Conservation (phyloP, 768 basidiomycete species). For the Pleurotus ostreatus region DNA sequence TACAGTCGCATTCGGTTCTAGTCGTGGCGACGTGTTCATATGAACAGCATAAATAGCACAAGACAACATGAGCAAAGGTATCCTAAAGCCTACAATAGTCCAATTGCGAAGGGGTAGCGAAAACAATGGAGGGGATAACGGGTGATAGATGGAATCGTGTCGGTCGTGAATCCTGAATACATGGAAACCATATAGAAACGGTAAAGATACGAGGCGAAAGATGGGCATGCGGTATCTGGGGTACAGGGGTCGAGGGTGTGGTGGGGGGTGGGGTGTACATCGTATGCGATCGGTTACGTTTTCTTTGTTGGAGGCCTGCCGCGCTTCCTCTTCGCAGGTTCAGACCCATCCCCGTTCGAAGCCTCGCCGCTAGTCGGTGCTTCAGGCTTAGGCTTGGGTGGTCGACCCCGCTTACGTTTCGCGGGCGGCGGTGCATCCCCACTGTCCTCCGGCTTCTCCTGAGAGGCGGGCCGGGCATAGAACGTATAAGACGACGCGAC, state of each 20-base stretch:
- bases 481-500: slow-evolving; percentile 12
- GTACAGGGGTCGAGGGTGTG: slow-evolving; percentile 13
- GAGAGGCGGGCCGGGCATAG: slow-evolving; percentile 23
- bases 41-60: slow-evolving; percentile 33
- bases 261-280: slow-evolving; percentile 13
- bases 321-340: slow-evolving; percentile 58
- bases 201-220: slow-evolving; percentile 20
- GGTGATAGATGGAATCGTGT: slow-evolving; percentile 23
- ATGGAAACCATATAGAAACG: slow-evolving; percentile 17
- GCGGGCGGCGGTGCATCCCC: slow-evolving; percentile 43
- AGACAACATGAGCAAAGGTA: slow-evolving; percentile 11
- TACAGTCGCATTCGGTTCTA: slow-evolving; percentile 17
- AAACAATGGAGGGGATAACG: slow-evolving; percentile 23
- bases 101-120: slow-evolving; percentile 16
- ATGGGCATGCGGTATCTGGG: slow-evolving; percentile 15
- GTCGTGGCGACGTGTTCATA: slow-evolving; percentile 21
- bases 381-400: slow-evolving; percentile 63
- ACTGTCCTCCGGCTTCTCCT: slow-evolving; percentile 37
- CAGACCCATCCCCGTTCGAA: slow-evolving; percentile 35
- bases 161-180: slow-evolving; percentile 33
- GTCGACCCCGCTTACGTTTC: slow-evolving; percentile 73
- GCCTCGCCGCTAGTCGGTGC: slow-evolving; percentile 27
- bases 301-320: slow-evolving; percentile 64
- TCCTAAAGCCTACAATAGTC: slow-evolving; percentile 24
- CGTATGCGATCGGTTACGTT: slow-evolving; percentile 22